A percentile compares a stretch with the other conserved stretches of the same genome.
phyloP scores from a whole-genome alignment of 257 asterid species.

The Misopates orontium region DNA sequence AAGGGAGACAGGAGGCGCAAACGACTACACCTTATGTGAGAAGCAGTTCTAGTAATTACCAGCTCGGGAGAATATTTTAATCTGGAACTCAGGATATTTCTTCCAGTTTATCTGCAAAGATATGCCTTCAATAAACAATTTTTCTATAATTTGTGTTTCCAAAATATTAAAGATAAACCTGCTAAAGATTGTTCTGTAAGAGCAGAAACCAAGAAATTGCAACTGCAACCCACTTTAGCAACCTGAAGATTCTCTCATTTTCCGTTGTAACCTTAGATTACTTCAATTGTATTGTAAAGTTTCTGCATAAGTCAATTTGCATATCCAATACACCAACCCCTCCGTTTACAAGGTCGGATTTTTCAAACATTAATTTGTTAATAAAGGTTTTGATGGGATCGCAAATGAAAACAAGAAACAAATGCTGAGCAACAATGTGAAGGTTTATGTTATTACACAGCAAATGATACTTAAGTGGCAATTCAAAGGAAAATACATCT shows the following conservation, averaged over 20 bases:
- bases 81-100: slow-evolving; percentile 51
- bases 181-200: slow-evolving; percentile 13
- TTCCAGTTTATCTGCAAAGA: slow-evolving; percentile 54
- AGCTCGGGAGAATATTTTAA: slow-evolving; percentile 14
- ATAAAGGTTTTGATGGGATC: too few species aligned
- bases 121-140: background rate
- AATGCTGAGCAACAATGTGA: too few species aligned
- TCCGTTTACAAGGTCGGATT: too few species aligned
- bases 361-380: too few species aligned
- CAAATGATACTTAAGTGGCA: too few species aligned
- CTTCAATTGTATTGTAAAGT: slow-evolving; percentile 6
- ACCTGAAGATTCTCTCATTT: slow-evolving; percentile 3
- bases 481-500: too few species aligned
- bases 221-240: slow-evolving; percentile 7
- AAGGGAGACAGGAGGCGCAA: background rate
- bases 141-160: background rate
- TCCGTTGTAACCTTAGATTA: background rate
- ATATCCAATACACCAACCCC: too few species aligned
- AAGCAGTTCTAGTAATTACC: slow-evolving; percentile 32
- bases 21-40: background rate
- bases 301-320: slow-evolving; percentile 1
- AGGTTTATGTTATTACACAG: too few species aligned
- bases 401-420: too few species aligned
- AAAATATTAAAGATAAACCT: background rate
- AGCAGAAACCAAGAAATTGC: background rate